These are phyloP conservation scores for Lipomyces mesembrius DNA, from an alignment of 805 yeast species.

Conservation along the genomic window DNA sequence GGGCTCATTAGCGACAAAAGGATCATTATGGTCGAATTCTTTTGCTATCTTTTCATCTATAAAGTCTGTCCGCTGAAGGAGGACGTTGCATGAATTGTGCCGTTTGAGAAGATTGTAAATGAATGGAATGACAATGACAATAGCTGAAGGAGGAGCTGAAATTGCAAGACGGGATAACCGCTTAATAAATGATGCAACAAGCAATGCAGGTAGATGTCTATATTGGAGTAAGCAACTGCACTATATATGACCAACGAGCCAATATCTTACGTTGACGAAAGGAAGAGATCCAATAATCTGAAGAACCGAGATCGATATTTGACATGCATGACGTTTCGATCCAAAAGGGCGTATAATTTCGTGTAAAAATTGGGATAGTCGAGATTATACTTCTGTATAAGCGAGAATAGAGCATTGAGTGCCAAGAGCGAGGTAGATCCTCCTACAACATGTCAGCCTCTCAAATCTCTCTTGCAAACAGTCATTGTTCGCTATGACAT, in stretches of 20 bases:
- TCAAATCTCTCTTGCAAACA: neutral
- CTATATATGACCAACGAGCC: neutral
- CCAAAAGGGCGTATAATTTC: constrained; percentile 80
- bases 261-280: constrained; percentile 63
- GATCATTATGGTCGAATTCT: constrained; percentile 52
- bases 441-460: constrained; percentile 42
- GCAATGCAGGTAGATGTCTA: constrained; percentile 72
- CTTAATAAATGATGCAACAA: constrained; percentile 90
- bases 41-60: constrained; percentile 19
- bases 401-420: constrained; percentile 81
- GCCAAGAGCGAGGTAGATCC: constrained; percentile 75
- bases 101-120: constrained; percentile 84
- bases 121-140: constrained; percentile 87
- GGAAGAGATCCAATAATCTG: constrained; percentile 81
- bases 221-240: neutral
- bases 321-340: constrained; percentile 74
- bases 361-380: constrained; percentile 90
- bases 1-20: constrained; percentile 63
- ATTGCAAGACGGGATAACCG: constrained; percentile 74
- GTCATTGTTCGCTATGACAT: constrained; percentile 3
- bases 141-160: constrained; percentile 84
- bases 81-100: constrained; percentile 92
- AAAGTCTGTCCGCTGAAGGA: constrained; percentile 61
- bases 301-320: constrained; percentile 85
- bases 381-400: constrained; percentile 79